These are phyloP conservation scores for Pichia phayaonensis DNA, from an alignment of 805 yeast genomes.

Conservation along the genomic window DNA sequence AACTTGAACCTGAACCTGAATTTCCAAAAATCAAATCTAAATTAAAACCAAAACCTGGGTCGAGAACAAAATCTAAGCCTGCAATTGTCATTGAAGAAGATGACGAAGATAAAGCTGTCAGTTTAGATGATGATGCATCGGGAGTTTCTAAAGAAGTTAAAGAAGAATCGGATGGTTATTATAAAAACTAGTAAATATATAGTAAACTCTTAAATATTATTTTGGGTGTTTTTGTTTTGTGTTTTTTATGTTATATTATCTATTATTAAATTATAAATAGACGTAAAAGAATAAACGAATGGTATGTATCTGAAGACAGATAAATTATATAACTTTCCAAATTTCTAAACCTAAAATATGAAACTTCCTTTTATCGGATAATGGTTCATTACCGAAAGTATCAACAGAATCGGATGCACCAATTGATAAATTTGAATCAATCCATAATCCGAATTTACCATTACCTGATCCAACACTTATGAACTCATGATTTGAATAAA, in stretches of 20 bases:
- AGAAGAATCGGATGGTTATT: conserved; percentile 3
- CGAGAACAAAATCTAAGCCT: not conserved
- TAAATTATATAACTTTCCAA: conserved; percentile 57
- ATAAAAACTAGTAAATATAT: not conserved
- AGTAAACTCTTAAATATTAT: no score
- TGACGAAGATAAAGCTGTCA: not conserved
- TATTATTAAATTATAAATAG: not conserved
- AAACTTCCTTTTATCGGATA: conserved; percentile 50
- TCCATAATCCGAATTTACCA: conserved; percentile 89
- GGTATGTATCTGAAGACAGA: not conserved
- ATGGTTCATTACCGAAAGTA: conserved; percentile 85
- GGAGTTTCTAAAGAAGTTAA: conserved; percentile 4
- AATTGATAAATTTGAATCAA: conserved; percentile 60
- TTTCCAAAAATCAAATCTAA: not conserved
- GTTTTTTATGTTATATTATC: not conserved
- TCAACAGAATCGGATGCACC: conserved; percentile 77
- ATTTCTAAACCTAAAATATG: conserved; percentile 71
- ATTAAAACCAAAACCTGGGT: not conserved
- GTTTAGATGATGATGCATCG: conserved; percentile 3
- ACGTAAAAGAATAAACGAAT: not conserved
- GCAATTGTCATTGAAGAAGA: not conserved
- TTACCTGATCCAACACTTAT: conserved; percentile 87
- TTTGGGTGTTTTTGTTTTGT: not conserved
- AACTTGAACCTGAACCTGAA: not conserved
- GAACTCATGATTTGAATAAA: conserved; percentile 71